A percentile compares a stretch with the other conserved stretches of the same genome.
Evolutionary conservation across 2,329 filamentous ascomycete species (phyloP).

Genomic region (Cytospora chrysosperma): DNA sequence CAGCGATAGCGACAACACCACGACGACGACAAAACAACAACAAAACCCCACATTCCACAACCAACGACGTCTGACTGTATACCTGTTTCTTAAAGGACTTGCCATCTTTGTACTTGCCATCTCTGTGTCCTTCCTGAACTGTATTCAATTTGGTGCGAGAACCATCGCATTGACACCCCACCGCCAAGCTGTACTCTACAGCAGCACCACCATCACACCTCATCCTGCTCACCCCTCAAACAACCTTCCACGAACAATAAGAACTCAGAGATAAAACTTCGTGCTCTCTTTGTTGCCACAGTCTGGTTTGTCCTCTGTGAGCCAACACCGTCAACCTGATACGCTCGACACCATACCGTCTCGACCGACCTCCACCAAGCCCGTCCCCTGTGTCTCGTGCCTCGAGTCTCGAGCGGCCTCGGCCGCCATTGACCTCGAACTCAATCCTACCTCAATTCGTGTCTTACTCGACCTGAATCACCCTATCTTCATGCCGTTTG

Average conservation of each 20-base stretch:
- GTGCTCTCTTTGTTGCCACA: not conserved
- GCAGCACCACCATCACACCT: not conserved
- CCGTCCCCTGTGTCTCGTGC: not conserved
- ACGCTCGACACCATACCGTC: not conserved
- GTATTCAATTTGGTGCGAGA: not conserved
- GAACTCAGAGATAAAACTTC: not conserved
- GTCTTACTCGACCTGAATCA: not conserved
- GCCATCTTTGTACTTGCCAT: not conserved
- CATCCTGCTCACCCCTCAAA: constrained; percentile 2
- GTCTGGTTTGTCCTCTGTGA: not conserved
- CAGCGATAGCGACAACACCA: not conserved
- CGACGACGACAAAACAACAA: not conserved
- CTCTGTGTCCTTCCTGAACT: not conserved
- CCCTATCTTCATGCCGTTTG: not conserved
- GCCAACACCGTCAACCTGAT: not conserved
- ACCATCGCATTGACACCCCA: not conserved
- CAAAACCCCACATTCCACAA: not conserved
- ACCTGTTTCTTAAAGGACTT: not conserved
- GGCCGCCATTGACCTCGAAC: constrained; percentile 3
- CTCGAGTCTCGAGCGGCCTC: constrained; percentile 13
- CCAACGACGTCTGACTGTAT: not conserved
- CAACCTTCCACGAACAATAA: constrained; percentile 1
- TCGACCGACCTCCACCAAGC: constrained; percentile 2
- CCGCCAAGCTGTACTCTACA: constrained; percentile 1
- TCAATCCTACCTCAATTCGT: not conserved